Base-by-base conservation (phyloP, 2,329 filamentous ascomycete genomes). In the Aphanocladium album region DNA sequence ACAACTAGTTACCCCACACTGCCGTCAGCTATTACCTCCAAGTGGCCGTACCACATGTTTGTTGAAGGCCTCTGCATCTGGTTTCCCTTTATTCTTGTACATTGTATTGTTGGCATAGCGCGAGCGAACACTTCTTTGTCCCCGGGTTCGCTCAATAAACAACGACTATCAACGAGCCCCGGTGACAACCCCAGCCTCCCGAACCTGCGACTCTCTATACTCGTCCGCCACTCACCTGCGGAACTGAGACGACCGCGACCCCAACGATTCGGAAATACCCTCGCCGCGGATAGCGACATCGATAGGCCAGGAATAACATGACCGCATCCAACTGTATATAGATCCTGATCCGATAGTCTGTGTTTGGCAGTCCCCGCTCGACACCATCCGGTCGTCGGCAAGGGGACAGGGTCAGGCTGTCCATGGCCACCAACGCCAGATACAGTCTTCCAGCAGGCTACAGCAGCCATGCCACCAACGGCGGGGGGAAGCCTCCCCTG, bases 401-500 rank as follows among this genome's bases (percentile, higher is more conserved):
- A 64, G 50, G 65, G 67, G 61, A 67, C 64, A 47, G 65, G 67
- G 61, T 67, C 64, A 53, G 67, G 67, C 64, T 64, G 27, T 47
- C 68, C 61, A 70, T 74, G 67, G 73, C 72, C 61, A 64, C 65
- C 62, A 67, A 71, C 66, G 66, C 68, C 60, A 67, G 67, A 63
- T 66, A 70, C 61, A 68, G 66, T 55, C 67, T 70, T 60, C 67
- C 72, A 50, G 62, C 70, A 35, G 67, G 67, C 64, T 68, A 67
- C 39, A 57, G 51, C 14, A 50, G 47, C 53, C 53, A 61, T 57
- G 60, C 47, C 27, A 46, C 45, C 27, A 52, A 56, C 16, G 53
- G 53, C 16, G 39, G 70, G 7, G 66, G 66, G 9, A 67, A 65
- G 53, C 65, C 75, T 30, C 73, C 77, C 19, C 71, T 83, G 23